Percentiles rank a stretch among this genome's conserved stretches.
phyloP scores from a whole-genome alignment of 2,329 filamentous ascomycete genomes.

The Fusarium sp. region DNA sequence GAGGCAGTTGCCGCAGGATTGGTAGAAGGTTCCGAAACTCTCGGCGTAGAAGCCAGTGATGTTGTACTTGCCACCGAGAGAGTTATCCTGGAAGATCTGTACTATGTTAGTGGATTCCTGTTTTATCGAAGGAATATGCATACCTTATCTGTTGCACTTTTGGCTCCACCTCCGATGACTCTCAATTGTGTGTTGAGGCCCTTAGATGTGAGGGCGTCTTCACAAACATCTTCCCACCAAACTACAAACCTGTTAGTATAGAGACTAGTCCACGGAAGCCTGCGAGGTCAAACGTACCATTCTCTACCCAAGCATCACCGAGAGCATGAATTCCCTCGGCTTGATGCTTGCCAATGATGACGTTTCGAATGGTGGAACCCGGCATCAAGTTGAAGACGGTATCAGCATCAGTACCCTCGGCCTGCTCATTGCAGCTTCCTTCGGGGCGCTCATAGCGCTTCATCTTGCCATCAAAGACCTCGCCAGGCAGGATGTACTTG shows the following conservation, averaged over 20 bases:
- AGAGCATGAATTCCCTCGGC: slow-evolving; percentile 51
- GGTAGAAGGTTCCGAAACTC: slow-evolving; percentile 49
- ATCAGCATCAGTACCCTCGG: slow-evolving; percentile 58
- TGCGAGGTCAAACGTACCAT: slow-evolving; percentile 26
- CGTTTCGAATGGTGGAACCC: slow-evolving; percentile 54
- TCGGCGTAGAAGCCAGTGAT: slow-evolving; percentile 50
- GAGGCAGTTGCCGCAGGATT: slow-evolving; percentile 49
- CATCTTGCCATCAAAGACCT: slow-evolving; percentile 53
- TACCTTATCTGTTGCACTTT: slow-evolving; percentile 50
- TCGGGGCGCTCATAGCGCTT: slow-evolving; percentile 55
- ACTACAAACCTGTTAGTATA: slow-evolving; percentile 20
- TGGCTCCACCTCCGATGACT: slow-evolving; percentile 48
- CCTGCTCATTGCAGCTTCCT: slow-evolving; percentile 59
- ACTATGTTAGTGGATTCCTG: accelerated
- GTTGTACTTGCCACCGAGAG: slow-evolving; percentile 49
- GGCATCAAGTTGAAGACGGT: slow-evolving; percentile 55
- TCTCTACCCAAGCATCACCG: slow-evolving; percentile 50
- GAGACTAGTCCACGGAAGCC: accelerated
- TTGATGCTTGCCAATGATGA: slow-evolving; percentile 56
- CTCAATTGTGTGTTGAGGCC: slow-evolving; percentile 48
- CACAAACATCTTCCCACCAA: slow-evolving; percentile 51
- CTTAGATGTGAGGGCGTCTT: slow-evolving; percentile 48
- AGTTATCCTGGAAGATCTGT: slow-evolving; percentile 50
- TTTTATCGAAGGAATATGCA: accelerated
- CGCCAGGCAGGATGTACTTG: slow-evolving; percentile 51